phyloP scores from a whole-genome alignment of 805 yeast genomes.

The Candida incommunis region DNA sequence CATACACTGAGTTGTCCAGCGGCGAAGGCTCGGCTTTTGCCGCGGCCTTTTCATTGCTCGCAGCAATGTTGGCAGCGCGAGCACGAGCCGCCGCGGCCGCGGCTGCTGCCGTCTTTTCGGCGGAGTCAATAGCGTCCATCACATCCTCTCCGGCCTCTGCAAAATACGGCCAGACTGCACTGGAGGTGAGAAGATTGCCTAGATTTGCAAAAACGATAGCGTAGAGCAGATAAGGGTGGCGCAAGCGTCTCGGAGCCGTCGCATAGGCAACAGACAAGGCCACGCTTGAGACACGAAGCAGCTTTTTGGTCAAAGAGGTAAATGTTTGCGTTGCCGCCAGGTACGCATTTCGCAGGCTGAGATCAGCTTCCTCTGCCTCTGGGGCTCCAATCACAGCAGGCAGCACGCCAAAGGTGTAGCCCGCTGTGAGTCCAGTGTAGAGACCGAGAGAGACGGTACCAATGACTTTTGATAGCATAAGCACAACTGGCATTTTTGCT shows the following conservation, averaged over 20 bases:
- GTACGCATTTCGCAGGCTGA: background rate
- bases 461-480: slow-evolving; percentile 20
- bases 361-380: background rate
- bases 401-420: slow-evolving; percentile 9
- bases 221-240: slow-evolving; percentile 23
- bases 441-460: slow-evolving; percentile 23
- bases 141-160: background rate
- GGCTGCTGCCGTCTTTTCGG: background rate
- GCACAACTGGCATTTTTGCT: slow-evolving; percentile 9
- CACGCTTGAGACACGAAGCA: slow-evolving; percentile 13
- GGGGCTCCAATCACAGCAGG: slow-evolving; percentile 7
- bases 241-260: slow-evolving; percentile 13
- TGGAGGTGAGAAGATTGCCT: background rate
- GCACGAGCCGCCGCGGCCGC: background rate
- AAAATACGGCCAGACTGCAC: background rate
- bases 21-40: background rate
- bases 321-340: background rate
- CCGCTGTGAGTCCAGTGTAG: slow-evolving; percentile 20
- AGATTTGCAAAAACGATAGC: slow-evolving; percentile 1
- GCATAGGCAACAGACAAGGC: slow-evolving; percentile 15
- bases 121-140: background rate
- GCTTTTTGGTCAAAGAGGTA: slow-evolving; percentile 5
- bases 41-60: no score
- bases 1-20: background rate
- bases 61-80: background rate